Evolutionary conservation across 2,329 filamentous ascomycete species (phyloP).

Genomic region (Cladosporium sp.): DNA sequence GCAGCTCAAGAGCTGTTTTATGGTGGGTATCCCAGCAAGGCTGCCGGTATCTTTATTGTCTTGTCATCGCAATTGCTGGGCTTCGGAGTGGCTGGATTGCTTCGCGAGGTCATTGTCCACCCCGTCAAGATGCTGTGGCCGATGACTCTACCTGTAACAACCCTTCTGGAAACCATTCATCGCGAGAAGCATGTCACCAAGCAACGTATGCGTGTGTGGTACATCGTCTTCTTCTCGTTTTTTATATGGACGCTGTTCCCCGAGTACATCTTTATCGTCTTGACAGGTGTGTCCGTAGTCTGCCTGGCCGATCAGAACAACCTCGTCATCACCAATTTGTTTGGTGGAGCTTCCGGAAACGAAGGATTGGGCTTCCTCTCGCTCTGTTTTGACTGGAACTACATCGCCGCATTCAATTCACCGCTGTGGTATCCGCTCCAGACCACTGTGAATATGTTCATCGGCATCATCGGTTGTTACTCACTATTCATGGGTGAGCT

Average conservation of each 20-base stretch:
- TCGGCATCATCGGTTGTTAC: slow-evolving; percentile 24
- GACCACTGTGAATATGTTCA: slow-evolving; percentile 39
- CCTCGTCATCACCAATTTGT: slow-evolving; percentile 50
- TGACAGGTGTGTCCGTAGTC: slow-evolving; percentile 47
- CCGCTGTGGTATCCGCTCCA: slow-evolving; percentile 44
- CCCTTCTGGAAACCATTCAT: slow-evolving; percentile 44
- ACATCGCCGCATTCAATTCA: slow-evolving; percentile 39
- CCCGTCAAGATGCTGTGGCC: slow-evolving; percentile 54
- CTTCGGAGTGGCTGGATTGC: slow-evolving; percentile 51
- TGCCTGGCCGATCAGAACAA: slow-evolving; percentile 49
- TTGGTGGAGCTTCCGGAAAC: slow-evolving; percentile 51
- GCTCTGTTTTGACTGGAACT: slow-evolving; percentile 49
- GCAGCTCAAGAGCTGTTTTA: slow-evolving; percentile 53
- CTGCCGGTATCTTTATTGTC: slow-evolving; percentile 46
- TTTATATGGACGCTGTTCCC: slow-evolving; percentile 53
- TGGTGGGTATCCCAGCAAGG: slow-evolving; percentile 41
- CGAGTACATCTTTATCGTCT: slow-evolving; percentile 48
- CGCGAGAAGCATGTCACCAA: slow-evolving; percentile 40
- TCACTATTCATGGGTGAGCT: slow-evolving; percentile 24
- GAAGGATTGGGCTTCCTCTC: slow-evolving; percentile 48
- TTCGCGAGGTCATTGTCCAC: slow-evolving; percentile 49
- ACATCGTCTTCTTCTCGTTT: slow-evolving; percentile 41
- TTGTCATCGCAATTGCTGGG: slow-evolving; percentile 53
- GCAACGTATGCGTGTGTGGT: slow-evolving; percentile 45
- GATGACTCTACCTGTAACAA: slow-evolving; percentile 39